Base-by-base conservation (phyloP, 2,329 filamentous ascomycete genomes). In the Nothophaeocryptopus gaeumannii region DNA sequence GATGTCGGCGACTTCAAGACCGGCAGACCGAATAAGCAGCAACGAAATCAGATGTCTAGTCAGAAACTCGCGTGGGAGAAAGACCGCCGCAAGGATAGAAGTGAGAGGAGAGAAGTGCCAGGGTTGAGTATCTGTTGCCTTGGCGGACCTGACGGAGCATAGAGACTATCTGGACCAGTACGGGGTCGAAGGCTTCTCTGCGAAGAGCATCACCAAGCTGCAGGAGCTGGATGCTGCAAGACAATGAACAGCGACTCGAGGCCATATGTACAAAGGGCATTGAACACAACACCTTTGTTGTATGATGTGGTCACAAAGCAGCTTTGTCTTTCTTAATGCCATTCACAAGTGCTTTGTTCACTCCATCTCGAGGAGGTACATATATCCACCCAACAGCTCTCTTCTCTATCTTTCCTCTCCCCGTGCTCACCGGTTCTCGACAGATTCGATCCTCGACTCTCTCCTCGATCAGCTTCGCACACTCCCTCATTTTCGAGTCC, bases 1-100 rank as follows among this genome's bases (percentile, higher is more conserved):
- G 43, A 35, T 10, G 49, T 51, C n/a, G 49, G 49, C 11, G 9
- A 9, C 7, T 47, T 43, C 43, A 51, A 51, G 49, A 51, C 49
- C 20, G 32, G 42, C 16, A 4, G 38, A 10, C 49, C 49, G 5
- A 51, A 47, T 33, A 51, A 51, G 30, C 38, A 43, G 13, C 49
- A 51, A 43, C 39, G 49, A 5, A 47, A 42, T 15, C 13, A 36
- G 32, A 51, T 51, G 31, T 31, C 14, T 10, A 31, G 36, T 5
- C 37, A 51, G 9, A 46, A 15, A n/a, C 16, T 47, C 16, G 43
- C 41, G 3, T 51, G 49, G 49, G 49, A 51, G 38, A 20, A 47
- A 34, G 44, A 47, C 11, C 33, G 49, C 20, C 29, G 49, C 7
- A 13, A 37, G 10, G 43, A 37, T 15, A 29, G 49, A 29, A 32